Evolutionary conservation across 306 rosid species (phyloP), one percentile per base, ranked within the genome.

Genomic region (Casuarina cunninghamiana): DNA sequence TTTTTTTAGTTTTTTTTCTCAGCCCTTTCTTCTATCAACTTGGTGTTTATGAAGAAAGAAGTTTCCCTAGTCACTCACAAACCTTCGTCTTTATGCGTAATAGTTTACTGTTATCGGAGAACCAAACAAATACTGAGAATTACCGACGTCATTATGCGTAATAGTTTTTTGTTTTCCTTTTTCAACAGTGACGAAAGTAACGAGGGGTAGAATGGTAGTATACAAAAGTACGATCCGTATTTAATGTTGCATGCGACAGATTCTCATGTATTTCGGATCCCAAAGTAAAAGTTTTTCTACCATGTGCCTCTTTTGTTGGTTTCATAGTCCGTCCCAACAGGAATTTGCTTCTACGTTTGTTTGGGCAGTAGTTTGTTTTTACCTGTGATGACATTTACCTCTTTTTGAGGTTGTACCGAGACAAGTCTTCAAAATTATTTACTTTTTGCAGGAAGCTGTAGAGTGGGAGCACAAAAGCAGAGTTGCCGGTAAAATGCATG

Each of bases 401-500:
- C 68, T 61, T 61, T 61, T 37, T 5, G 49, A 45, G 13, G 66
- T 3, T 60, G 66, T 41, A 60, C 41, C 5, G 19, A 60, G 6
- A 26, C 32, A 26, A 26, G 32, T 26, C 32, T 26, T 26, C 32
- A 26, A 26, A 26, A 26, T 26, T 8, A 16, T 55, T 17, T 55
- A 10, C 37, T 44, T 3, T 53, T 53, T 75, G 77, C 53, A 90
- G 93, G 97, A 93, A 84, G 92, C 90, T 10, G 92, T 89, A 53
- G 97, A 90, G 53, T 95, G 97, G 97, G 89, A 95, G 81, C 86
- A 89, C 89, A 92, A 88, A 73, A 92, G 97, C 75, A 95, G 88
- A 88, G 95, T 90, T 45, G 87, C 90, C 48, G 98, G 97, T 81
- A 95, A 90, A 87, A 95, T 95, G 98, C 98, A 92, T 57, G 98